Evolutionary conservation across 225 moss, liverwort and hornwort species (phyloP), one percentile per base, ranked within the genome.

Genomic region (Polytrichum commune): DNA sequence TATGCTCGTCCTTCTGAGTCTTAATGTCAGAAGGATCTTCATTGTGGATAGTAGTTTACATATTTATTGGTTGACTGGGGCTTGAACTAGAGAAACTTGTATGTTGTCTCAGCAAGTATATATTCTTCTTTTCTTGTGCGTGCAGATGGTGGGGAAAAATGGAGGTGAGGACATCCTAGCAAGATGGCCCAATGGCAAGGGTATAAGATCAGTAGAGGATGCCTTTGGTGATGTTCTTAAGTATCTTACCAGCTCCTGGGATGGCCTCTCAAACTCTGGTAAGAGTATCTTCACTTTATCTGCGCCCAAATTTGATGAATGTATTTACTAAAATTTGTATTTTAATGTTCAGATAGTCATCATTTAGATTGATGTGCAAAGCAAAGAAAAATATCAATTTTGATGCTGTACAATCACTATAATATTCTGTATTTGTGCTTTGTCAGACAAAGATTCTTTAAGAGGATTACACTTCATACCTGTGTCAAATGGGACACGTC

Each of bases 401-500:
- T 46, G 46, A 46, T 46, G 46, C 2, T 46, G 2, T 46, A 3
- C 46, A 46, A 46, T 16, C 10, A 46, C 46, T 53, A 60, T 20
- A 60, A 46, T 13, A 46, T 46, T 46, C 46, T 46, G 46, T 16
- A 13, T 46, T 13, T 46, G 62, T 23, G 73, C 70, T 70, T 13
- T 79, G 67, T 58, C 88, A 94, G 91, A 91, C 27, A 94, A 83
- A 75, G 86, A 90, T 65, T 81, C 75, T 55, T 82, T 94, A 73
- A 74, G 68, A 73, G 79, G 65, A 72, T 81, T 91, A 46, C 90
- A 86, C 63, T 88, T 94, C 29, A 90, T 91, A 74, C 93, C 91
- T n/a, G 91, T 93, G 20, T 87, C 93, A 26, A 93, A 93, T 62
- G 93, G 91, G 58, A 93, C 93, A 77, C 93, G 91, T 33, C 69